A percentile compares a stretch with the other conserved stretches of the same genome.
Evolutionary conservation across 2,329 filamentous ascomycete genomes (phyloP).

Genomic region (Chrysosporium queenslandicum): DNA sequence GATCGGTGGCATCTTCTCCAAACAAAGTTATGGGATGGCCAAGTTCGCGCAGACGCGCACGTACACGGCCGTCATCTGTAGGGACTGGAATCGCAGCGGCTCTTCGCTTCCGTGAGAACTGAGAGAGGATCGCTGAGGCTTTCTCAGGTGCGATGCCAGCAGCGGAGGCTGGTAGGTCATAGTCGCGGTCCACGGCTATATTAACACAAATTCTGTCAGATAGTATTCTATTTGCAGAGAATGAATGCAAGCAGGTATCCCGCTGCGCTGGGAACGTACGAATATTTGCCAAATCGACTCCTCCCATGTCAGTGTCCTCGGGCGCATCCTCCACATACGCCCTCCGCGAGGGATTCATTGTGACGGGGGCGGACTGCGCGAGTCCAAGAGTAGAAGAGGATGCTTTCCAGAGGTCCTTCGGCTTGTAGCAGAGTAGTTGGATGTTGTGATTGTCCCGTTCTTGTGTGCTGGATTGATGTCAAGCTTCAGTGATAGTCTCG

Average conservation of each 20-base stretch:
- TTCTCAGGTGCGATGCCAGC: constrained; percentile 66
- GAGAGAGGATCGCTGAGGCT: constrained; percentile 71
- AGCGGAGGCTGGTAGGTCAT: constrained; percentile 59
- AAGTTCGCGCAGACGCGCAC: constrained; percentile 67
- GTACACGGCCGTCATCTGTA: constrained; percentile 83
- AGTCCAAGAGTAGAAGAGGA: not conserved
- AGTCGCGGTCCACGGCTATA: constrained; percentile 65
- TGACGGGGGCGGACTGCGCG: constrained; percentile 18
- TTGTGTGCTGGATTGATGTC: too few species aligned
- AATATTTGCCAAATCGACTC: constrained; percentile 53
- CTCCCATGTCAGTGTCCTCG: constrained; percentile 51
- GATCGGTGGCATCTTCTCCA: constrained; percentile 75
- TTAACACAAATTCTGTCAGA: constrained; percentile 5
- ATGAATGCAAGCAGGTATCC: not conserved
- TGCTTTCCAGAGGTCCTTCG: not conserved
- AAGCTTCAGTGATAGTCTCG: too few species aligned
- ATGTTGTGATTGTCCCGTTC: not conserved
- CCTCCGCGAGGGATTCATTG: constrained; percentile 77
- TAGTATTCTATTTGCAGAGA: not conserved
- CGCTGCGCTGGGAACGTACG: constrained; percentile 41
- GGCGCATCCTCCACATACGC: constrained; percentile 85
- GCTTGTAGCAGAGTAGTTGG: not conserved
- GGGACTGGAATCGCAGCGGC: constrained; percentile 84
- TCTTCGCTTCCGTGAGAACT: constrained; percentile 84
- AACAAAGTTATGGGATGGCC: constrained; percentile 94